A percentile compares a stretch with the other conserved stretches of the same genome.
Conservation (phyloP, 306 rosid genomes). For the Lathyrus sativus region DNA sequence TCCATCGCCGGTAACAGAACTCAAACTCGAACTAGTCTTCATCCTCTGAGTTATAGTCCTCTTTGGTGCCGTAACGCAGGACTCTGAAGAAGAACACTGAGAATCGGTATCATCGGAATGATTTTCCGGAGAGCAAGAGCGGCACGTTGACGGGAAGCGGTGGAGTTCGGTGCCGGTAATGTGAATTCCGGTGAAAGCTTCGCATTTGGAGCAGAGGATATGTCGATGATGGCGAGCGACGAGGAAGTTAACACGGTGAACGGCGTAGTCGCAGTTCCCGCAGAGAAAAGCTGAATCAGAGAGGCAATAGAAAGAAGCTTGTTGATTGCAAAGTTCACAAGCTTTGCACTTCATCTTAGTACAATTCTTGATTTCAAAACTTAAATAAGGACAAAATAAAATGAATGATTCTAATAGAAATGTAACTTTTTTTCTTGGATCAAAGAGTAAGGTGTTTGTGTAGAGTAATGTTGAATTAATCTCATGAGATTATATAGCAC, state of each 20-base stretch:
- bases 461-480: background rate
- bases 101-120: background rate
- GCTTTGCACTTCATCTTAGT: slow-evolving; percentile 12
- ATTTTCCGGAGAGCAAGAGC: slow-evolving; percentile 39
- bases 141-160: background rate
- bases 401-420: no score
- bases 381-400: no score
- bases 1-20: slow-evolving; percentile 29
- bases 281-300: slow-evolving; percentile 55
- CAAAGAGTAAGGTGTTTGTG: no score
- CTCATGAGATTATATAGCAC: background rate
- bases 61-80: slow-evolving; percentile 23
- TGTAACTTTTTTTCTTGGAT: no score
- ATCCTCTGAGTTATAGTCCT: background rate
- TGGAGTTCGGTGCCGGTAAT: slow-evolving; percentile 17
- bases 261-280: slow-evolving; percentile 36
- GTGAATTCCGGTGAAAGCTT: slow-evolving; percentile 31
- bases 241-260: slow-evolving; percentile 48
- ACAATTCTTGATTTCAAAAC: no score
- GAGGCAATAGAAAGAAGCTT: slow-evolving; percentile 39
- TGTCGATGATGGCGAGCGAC: slow-evolving; percentile 50
- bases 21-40: background rate
- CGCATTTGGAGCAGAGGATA: slow-evolving; percentile 32
- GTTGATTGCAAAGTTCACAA: slow-evolving; percentile 43
- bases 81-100: slow-evolving; percentile 34